phyloP scores from a whole-genome alignment of 2,329 filamentous ascomycete genomes.

The Fusarium verrucosum region DNA sequence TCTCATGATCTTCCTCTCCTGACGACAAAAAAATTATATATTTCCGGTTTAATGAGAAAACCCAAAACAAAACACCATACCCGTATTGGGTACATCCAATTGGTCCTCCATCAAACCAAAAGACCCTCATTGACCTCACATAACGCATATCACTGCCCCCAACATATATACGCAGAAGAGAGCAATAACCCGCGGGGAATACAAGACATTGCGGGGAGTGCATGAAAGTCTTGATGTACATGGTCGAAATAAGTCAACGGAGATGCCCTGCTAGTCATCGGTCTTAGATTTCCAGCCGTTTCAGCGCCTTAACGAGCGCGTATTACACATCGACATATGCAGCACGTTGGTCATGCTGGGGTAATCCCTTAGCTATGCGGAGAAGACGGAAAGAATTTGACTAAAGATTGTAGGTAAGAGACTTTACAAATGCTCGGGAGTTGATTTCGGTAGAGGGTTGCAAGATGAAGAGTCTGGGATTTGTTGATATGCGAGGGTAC shows the following conservation, averaged over 20 bases:
- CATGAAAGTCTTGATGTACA: neutral
- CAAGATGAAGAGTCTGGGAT: neutral
- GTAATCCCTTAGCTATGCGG: conserved; percentile 6
- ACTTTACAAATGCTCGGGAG: neutral
- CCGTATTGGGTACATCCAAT: neutral
- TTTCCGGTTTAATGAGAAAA: neutral
- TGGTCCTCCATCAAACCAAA: neutral
- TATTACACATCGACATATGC: neutral
- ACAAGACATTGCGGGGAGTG: conserved; percentile 3
- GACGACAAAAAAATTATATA: conserved; percentile 1
- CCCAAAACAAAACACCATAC: neutral
- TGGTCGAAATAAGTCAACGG: neutral
- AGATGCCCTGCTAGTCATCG: conserved; percentile 1
- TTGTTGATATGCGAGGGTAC: neutral
- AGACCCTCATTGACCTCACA: neutral
- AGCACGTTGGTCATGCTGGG: conserved; percentile 2
- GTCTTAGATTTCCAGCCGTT: conserved; percentile 16
- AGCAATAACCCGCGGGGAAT: conserved; percentile 1
- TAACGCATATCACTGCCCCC: neutral
- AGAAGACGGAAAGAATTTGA: neutral
- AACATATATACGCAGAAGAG: neutral
- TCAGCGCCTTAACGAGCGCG: neutral
- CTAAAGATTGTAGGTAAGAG: neutral
- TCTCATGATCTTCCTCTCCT: conserved; percentile 15
- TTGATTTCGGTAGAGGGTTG: neutral